Evolutionary conservation across 495 filamentous ascomycete species (phyloP), one percentile per base, ranked within the genome.

Genomic region (Penicillium flavigenum): DNA sequence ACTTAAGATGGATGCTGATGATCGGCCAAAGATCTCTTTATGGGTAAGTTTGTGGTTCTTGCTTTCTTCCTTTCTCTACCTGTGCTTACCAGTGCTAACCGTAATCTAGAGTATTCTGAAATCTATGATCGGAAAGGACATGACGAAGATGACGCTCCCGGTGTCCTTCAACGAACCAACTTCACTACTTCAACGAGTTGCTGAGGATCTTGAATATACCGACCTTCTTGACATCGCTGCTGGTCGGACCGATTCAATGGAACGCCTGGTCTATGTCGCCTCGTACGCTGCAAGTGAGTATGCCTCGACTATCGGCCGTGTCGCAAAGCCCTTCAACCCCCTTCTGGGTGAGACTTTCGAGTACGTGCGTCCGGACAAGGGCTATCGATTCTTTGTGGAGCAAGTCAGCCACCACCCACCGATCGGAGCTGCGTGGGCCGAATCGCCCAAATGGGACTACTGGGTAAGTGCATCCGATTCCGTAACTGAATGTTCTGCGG

Each of bases 121-220:
- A 78, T 98, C 94, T 41, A 98, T 98, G 94, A 96, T 98, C 65
- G 94, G 94, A 54, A 98, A 98, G 70, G 94, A 98, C 69, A 98
- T 98, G 94, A 98, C 94, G 19, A 97, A 92, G 76, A 98, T 98
- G 94, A 98, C 94, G 3, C 80, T 98, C 5, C 94, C 94, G 0
- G 94, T 98, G 5, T 96, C 94, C 11, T 98, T 98, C 78, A 98
- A 98, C 70, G 94, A 98, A 73, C 95, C 95, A 12, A 98, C 94
- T 11, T 98, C 94, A 17, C 76, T 98, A n/a, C 83, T 98, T 20
- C 92, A 98, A 65, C 89, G 94, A 66, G 92, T 96, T 29, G 90
- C 90, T 3, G 94, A 98, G 75, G 94, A 98, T 66, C 88, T 98
- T 86, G 94, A 98, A 74, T 98, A 98, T 64, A 88, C 91, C 3